A percentile compares a stretch with the other conserved stretches of the same genome.
phyloP scores from a whole-genome alignment of 345 rosid genomes.

The Eutrema heterophyllum region DNA sequence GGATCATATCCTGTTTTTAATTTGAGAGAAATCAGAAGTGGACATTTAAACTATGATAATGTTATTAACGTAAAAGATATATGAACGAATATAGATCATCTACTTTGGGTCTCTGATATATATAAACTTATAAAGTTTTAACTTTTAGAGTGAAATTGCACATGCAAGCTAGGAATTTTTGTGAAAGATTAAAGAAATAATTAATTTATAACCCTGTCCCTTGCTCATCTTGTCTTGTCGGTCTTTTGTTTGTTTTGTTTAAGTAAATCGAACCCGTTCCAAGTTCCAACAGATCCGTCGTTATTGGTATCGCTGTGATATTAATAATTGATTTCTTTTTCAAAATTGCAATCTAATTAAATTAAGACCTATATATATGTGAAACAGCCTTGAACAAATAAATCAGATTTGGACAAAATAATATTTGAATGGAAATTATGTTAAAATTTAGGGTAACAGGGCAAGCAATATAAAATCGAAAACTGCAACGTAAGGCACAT shows the following conservation, averaged over 20 bases:
- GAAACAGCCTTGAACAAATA: background rate
- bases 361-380: background rate
- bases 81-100: background rate
- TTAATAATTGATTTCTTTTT: background rate
- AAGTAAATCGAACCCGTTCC: constrained; percentile 10
- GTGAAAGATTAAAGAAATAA: constrained; percentile 6
- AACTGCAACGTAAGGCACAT: constrained; percentile 18
- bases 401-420: background rate
- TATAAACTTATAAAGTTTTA: background rate
- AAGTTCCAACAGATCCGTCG: background rate
- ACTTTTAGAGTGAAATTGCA: constrained; percentile 12
- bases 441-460: background rate
- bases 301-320: background rate
- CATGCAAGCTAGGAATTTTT: constrained; percentile 27
- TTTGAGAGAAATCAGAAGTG: background rate
- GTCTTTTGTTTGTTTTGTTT: background rate
- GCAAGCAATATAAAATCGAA: background rate
- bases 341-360: background rate
- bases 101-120: background rate
- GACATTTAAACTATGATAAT: background rate
- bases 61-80: background rate
- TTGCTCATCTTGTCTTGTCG: constrained; percentile 18
- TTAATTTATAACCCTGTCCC: background rate
- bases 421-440: background rate
- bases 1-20: background rate